Base-by-base conservation (phyloP, 768 basidiomycete species). In the Pleurotus sapidus region DNA sequence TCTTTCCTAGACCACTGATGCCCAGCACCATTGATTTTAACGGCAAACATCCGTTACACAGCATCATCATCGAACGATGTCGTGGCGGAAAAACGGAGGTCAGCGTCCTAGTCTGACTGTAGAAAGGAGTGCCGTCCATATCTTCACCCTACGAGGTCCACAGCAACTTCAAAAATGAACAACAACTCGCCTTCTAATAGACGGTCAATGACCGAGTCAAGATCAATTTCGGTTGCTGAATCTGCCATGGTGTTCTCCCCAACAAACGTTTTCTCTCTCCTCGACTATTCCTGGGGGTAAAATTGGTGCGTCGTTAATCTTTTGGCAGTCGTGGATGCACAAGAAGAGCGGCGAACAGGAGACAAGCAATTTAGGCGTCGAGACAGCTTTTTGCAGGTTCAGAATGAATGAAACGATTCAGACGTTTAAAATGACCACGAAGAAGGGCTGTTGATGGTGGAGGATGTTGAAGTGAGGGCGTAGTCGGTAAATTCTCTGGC, bases 191-290 rank as follows among this genome's bases (percentile, higher is more conserved):
- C 96, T 88, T 98, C 96, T 62, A 98, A 81, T 61, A 98, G 82
- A 60, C 95, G 84, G 87, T 98, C 96, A 69, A 99, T 98, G 80
- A 99, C 94, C 74, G 94, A 95, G 82, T 99, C 96, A 61, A 98
- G 85, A 84, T 99, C 96, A 76, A 99, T 96, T 73, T 98, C 96
- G 70, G 89, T 89, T 60, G 84, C 77, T 64, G 86, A 78, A 67
- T 93, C 90, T 68, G 89, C 86, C 90, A 91, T 91, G 56, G 38
- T 25, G 25, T 20, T 15, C n/a, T 42, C 37, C 38, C 39, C 37
- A 39, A 50, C 46, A 50, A 50, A 34, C 49, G 49, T 37, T 50
- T 15, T 37, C 49, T 50, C 38, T 34, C 49, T 50, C 49, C 25
- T 34, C 24, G 18, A 23, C 14, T 34, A 37, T 50, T 45, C 43